phyloP scores from a whole-genome alignment of 768 basidiomycete genomes.

The Rhizopogon rudus region DNA sequence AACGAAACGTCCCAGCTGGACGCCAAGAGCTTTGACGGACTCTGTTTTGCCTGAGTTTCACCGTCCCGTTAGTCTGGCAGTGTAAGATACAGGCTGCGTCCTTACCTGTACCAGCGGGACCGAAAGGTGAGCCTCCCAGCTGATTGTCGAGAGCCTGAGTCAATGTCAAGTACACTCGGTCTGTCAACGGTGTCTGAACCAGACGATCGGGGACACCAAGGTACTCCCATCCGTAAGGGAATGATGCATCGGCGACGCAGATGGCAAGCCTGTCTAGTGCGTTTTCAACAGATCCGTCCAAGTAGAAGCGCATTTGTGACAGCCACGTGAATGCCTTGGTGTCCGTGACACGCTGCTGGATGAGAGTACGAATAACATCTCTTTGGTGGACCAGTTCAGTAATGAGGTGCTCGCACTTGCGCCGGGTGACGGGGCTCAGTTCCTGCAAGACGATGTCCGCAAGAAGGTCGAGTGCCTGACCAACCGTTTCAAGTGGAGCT shows the following conservation, averaged over 20 bases:
- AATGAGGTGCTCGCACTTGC: constrained; percentile 98
- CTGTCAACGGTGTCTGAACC: constrained; percentile 96
- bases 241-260: constrained; percentile 83
- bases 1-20: constrained; percentile 97
- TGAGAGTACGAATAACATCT: constrained; percentile 83
- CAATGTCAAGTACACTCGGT: constrained; percentile 92
- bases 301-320: constrained; percentile 98
- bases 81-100: constrained; percentile 1
- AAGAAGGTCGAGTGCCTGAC: constrained; percentile 86
- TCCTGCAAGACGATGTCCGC: constrained; percentile 95
- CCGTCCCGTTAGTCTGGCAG: constrained; percentile 6
- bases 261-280: constrained; percentile 80
- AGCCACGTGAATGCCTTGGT: constrained; percentile 85
- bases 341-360: constrained; percentile 58
- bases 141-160: constrained; percentile 95
- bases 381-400: constrained; percentile 98
- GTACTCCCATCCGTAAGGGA: constrained; percentile 99
- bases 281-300: constrained; percentile 64
- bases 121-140: constrained; percentile 95
- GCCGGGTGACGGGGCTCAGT: constrained; percentile 83
- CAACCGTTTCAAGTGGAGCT: constrained; percentile 65
- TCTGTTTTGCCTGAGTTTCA: constrained; percentile 82
- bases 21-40: constrained; percentile 97
- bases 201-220: constrained; percentile 94
- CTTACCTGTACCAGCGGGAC: constrained; percentile 93